Percentiles rank a stretch among this genome's conserved stretches.
Evolutionary conservation across 148 eudicot genomes (phyloP).

Genomic region (Amaranthus hypochondriacus): DNA sequence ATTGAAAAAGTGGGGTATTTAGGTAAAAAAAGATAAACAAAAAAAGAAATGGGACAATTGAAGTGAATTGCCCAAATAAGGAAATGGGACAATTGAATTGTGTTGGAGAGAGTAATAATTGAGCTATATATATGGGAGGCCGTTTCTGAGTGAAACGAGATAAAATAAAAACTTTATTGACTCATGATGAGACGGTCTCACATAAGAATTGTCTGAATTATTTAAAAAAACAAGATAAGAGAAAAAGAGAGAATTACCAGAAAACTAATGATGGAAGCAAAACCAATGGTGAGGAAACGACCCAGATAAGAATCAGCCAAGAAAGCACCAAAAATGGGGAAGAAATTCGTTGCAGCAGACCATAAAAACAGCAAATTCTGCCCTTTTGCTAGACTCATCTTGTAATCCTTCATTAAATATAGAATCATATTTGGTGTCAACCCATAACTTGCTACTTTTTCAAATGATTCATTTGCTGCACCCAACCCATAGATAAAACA

Average conservation of each 20-base stretch:
- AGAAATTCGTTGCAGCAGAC: conserved; percentile 70
- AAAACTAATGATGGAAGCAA: conserved; percentile 58
- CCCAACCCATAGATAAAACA: no score
- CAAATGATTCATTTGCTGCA: conserved; percentile 75
- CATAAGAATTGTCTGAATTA: not conserved
- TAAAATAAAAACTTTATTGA: no score
- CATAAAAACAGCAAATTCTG: conserved; percentile 53
- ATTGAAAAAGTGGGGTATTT: no score
- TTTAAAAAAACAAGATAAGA: not conserved
- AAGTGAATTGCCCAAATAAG: no score
- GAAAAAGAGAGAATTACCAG: not conserved
- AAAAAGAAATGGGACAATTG: no score
- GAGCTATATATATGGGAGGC: no score
- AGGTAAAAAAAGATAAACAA: no score
- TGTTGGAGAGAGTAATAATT: no score
- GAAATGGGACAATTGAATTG: no score
- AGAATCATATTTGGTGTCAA: conserved; percentile 74
- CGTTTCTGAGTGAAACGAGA: no score
- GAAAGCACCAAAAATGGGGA: conserved; percentile 68
- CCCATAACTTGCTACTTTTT: conserved; percentile 85
- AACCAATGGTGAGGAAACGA: conserved; percentile 68
- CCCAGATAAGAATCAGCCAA: conserved; percentile 74
- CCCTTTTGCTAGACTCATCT: conserved; percentile 49
- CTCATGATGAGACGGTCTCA: no score
- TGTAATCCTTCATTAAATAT: conserved; percentile 64